phyloP scores from a whole-genome alignment of 345 rosid genomes.

The Rhizophora apiculata region DNA sequence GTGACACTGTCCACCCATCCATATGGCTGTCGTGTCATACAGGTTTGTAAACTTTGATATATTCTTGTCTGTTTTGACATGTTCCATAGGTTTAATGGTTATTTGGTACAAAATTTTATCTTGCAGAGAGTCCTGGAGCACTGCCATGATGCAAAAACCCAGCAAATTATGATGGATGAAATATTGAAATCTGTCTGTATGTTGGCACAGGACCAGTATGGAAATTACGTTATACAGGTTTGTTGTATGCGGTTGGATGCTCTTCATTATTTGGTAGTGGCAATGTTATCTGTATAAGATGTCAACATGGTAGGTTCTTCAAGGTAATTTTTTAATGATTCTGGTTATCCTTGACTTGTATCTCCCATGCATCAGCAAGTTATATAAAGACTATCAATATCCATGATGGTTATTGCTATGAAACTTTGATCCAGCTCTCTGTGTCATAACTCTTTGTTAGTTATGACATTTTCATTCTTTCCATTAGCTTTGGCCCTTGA shows the following conservation, averaged over 20 bases:
- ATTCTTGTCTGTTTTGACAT: background rate
- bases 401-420: no score
- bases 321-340: background rate
- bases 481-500: no score
- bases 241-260: slow-evolving; percentile 16
- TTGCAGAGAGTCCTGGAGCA: slow-evolving; percentile 90
- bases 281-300: background rate
- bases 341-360: background rate
- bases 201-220: slow-evolving; percentile 97
- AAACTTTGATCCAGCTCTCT: no score
- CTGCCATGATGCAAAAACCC: slow-evolving; percentile 70
- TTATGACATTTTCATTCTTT: no score
- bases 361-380: background rate
- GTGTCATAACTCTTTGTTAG: no score
- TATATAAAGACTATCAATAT: no score
- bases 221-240: slow-evolving; percentile 98
- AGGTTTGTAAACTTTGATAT: slow-evolving; percentile 41
- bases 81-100: background rate
- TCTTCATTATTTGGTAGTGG: background rate
- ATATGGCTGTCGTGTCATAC: slow-evolving; percentile 97
- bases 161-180: slow-evolving; percentile 85
- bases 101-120: slow-evolving; percentile 18
- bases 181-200: slow-evolving; percentile 71
- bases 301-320: background rate
- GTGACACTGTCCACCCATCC: slow-evolving; percentile 86